These are phyloP conservation scores for Suillus hirtellus DNA, from an alignment of 768 basidiomycete species.

Conservation along the genomic window DNA sequence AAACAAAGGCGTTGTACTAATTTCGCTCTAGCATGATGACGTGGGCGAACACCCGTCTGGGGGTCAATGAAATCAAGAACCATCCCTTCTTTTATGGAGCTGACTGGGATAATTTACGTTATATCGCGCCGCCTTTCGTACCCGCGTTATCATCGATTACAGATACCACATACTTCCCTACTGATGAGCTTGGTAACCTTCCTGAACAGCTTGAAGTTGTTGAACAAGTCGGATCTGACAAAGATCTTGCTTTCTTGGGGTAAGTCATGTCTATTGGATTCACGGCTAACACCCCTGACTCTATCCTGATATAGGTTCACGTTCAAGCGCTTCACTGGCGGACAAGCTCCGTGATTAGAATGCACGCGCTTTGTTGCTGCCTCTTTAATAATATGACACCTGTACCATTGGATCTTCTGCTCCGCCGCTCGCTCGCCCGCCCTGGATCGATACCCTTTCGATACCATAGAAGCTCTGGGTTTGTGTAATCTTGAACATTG, in stretches of 20 bases:
- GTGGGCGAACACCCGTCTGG: conserved; percentile 73
- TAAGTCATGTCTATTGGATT: conserved; percentile 30
- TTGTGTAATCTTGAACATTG: conserved; percentile 28
- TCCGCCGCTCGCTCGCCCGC: not conserved
- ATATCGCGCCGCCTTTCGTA: conserved; percentile 95
- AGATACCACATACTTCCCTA: conserved; percentile 96
- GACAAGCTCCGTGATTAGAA: conserved; percentile 1
- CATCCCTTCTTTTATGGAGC: conserved; percentile 96
- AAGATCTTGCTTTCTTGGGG: conserved; percentile 70
- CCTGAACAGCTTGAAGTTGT: conserved; percentile 59
- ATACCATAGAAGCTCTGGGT: conserved; percentile 28
- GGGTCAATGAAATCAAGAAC: conserved; percentile 82
- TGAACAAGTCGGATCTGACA: conserved; percentile 64
- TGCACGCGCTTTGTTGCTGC: not conserved
- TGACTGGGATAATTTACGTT: conserved; percentile 88
- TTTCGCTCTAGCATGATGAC: conserved; percentile 69
- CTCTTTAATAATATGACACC: conserved; percentile 9
- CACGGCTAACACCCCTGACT: conserved; percentile 10
- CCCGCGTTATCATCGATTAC: conserved; percentile 90
- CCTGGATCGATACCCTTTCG: conserved; percentile 25
- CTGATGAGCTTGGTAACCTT: conserved; percentile 82
- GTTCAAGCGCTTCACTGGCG: conserved; percentile 68
- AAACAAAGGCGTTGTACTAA: conserved; percentile 14
- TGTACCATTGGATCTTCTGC: conserved; percentile 1
- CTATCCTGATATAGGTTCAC: conserved; percentile 58